phyloP scores from a whole-genome alignment of 371 early-diverging fungal species.

The Apophysomyces variabilis region DNA sequence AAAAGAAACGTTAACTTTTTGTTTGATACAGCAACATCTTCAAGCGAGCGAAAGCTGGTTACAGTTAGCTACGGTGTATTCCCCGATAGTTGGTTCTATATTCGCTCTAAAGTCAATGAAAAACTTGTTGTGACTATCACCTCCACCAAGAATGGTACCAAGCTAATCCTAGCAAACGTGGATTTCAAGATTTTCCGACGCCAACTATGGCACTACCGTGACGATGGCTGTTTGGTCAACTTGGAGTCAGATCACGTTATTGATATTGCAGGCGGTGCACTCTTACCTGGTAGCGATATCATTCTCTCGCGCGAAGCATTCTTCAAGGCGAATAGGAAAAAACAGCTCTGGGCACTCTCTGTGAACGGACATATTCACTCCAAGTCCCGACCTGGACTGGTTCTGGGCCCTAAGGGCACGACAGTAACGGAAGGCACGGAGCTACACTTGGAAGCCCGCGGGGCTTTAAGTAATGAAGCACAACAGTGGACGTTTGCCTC shows the following conservation, averaged over 20 bases:
- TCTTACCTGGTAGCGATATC: constrained; percentile 32
- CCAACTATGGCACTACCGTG: constrained; percentile 62
- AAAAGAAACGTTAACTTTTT: background rate
- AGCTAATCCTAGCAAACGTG: constrained; percentile 37
- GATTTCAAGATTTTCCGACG: constrained; percentile 41
- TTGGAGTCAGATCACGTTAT: constrained; percentile 58
- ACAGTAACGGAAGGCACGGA: constrained; percentile 30
- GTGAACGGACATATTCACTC: constrained; percentile 52
- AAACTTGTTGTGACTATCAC: constrained; percentile 37
- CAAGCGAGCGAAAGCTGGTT: constrained; percentile 37
- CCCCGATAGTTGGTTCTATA: constrained; percentile 53
- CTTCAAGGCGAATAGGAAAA: constrained; percentile 40
- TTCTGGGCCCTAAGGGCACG: constrained; percentile 29
- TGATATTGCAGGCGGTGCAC: constrained; percentile 55
- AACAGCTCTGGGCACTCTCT: constrained; percentile 52
- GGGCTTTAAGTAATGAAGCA: constrained; percentile 24
- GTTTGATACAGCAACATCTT: constrained; percentile 13
- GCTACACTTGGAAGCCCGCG: constrained; percentile 36
- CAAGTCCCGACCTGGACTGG: constrained; percentile 35
- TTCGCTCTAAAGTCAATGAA: constrained; percentile 45
- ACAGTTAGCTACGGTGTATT: constrained; percentile 45
- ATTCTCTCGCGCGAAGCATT: constrained; percentile 47
- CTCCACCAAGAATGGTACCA: constrained; percentile 38
- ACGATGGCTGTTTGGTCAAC: constrained; percentile 57
- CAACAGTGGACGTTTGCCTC: constrained; percentile 50